Conservation (phyloP, 257 asterid species). For the Solanum lignicaule region DNA sequence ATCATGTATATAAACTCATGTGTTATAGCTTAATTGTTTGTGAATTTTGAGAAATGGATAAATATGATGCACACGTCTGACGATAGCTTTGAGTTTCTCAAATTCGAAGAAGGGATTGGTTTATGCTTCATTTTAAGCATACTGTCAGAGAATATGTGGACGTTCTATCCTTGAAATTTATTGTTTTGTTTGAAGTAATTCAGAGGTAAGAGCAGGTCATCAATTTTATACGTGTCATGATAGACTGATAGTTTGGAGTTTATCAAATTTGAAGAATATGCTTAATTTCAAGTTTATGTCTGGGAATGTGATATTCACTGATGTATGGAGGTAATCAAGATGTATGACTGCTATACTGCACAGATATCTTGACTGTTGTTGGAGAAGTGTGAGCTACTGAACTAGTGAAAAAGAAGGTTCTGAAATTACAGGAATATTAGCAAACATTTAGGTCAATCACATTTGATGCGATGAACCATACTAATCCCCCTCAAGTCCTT, state of each 20-base stretch:
- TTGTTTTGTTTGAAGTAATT: not conserved
- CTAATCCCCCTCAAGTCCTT: not conserved
- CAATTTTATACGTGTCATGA: not conserved
- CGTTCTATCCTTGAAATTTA: not conserved
- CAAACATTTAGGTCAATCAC: not conserved
- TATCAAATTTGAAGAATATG: not conserved
- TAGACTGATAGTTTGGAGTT: not conserved
- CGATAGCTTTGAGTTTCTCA: not conserved
- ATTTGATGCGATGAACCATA: not conserved
- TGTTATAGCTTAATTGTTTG: not conserved
- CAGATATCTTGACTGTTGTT: not conserved
- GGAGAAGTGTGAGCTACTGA: not conserved
- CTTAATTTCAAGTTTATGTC: not conserved
- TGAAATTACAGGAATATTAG: not conserved
- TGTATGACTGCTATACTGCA: not conserved
- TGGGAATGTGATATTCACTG: not conserved
- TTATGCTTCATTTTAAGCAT: not conserved
- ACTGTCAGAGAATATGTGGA: not conserved
- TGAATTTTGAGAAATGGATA: not conserved
- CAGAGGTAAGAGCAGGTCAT: not conserved
- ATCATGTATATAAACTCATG: not conserved
- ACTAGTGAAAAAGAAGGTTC: not conserved
- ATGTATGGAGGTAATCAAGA: not conserved
- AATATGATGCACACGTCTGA: not conserved
- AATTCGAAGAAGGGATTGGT: not conserved